Base-by-base conservation (phyloP, 371 early-diverging fungal species). In the Mucor plumbeus region DNA sequence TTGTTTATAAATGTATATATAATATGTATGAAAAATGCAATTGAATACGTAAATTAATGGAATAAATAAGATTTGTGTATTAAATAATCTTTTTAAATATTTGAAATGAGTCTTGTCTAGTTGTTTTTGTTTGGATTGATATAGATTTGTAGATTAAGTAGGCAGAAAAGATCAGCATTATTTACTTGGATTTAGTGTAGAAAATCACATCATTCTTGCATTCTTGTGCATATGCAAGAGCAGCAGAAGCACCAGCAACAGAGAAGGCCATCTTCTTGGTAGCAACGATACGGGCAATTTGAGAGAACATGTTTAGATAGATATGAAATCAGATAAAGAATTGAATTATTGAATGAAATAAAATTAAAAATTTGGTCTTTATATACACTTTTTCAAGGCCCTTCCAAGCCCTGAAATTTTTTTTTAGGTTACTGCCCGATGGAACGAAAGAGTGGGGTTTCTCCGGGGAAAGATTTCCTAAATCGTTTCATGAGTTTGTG, bases 141-240 rank as follows among this genome's bases (percentile, higher is more conserved):
- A 47, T 47, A 34, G 31, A 44, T 62, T 19, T 47, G 38, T 36
- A 31, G 8, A 53, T 31, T 13, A 31, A 9, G 14, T 5, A 41
- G 43, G 5, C 14, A 41, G 10, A 0, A 41, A 15, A 41, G 26
- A 48, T 34, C 34, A 43, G 36, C 40, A 11, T 9, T 21, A 21
- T 64, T 65, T 75, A 75, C 40, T 72, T 72, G 62, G 77, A 58
- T 59, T 73, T 77, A 67, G 67, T 77, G 44, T 61, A 79, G 68
- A 67, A 81, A 38, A 81, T 48, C 10, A 81, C 79, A 69, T 81
- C 82, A 56, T 81, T 77, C 74, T 81, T 81, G 77, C 82, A 81
- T 68, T 81, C 73, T 57, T 71, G 75, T 57, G 65, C 77, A 69
- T 81, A 81, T n/a, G 65, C 58, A 34, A 69, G 72, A 55, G 50